Conservation (phyloP, 2,329 filamentous ascomycete genomes). For the Fusarium algeriense region DNA sequence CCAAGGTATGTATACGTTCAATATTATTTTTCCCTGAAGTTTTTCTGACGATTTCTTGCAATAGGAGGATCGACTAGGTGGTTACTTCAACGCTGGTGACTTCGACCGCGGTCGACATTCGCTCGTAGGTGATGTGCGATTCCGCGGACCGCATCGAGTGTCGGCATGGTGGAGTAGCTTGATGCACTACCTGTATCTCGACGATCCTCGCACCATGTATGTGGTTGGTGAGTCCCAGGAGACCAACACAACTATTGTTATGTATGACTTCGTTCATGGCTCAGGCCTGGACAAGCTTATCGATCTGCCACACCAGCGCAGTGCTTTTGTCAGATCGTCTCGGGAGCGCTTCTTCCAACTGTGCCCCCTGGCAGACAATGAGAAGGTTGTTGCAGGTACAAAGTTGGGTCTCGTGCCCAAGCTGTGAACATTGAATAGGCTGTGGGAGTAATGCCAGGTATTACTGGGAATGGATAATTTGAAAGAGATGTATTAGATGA, state of each 20-base stretch:
- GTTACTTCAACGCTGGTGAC: slow-evolving; percentile 67
- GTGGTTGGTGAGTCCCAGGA: slow-evolving; percentile 79
- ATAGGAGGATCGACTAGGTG: slow-evolving; percentile 67
- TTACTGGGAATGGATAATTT: not conserved
- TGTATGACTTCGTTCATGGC: slow-evolving; percentile 80
- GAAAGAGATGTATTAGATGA: not conserved
- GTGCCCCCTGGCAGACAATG: slow-evolving; percentile 68
- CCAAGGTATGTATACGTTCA: slow-evolving; percentile 59
- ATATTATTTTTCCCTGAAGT: not conserved
- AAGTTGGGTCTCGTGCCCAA: slow-evolving; percentile 66
- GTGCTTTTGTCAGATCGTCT: slow-evolving; percentile 73
- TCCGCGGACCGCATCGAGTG: slow-evolving; percentile 71
- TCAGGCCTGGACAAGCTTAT: slow-evolving; percentile 79
- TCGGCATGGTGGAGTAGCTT: slow-evolving; percentile 72
- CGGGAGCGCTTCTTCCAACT: slow-evolving; percentile 78
- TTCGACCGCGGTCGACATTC: slow-evolving; percentile 71
- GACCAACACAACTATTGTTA: slow-evolving; percentile 76
- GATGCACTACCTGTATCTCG: slow-evolving; percentile 73
- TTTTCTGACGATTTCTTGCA: not conserved
- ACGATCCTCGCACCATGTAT: slow-evolving; percentile 68
- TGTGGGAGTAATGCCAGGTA: not conserved
- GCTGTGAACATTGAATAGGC: slow-evolving; percentile 54
- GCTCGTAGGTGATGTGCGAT: slow-evolving; percentile 69
- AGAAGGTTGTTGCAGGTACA: slow-evolving; percentile 68
- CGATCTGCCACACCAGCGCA: slow-evolving; percentile 78